Base-by-base conservation (phyloP, 2,329 filamentous ascomycete species). In the Colletotrichum orchidophilum region DNA sequence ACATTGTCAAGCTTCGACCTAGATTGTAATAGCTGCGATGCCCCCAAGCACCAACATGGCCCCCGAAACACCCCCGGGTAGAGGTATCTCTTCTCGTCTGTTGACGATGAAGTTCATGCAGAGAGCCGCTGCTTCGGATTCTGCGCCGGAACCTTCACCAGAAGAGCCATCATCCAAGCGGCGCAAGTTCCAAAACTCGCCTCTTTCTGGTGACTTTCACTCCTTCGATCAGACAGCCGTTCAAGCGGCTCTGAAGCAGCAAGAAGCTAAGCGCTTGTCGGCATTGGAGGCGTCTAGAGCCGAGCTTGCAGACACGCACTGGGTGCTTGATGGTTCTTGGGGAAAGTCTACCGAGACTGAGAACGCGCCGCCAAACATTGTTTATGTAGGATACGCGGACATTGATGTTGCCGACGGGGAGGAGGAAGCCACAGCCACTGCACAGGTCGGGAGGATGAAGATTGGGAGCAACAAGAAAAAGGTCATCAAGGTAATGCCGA, bases 91-190 rank as follows among this genome's bases (percentile, higher is more conserved):
- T 73, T 95, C 93, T 70, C 91, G 95, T 75, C 91, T 98, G 58
- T 87, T 97, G 78, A 95, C 93, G 46, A 98, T 97, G 95, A 97
- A 97, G 85, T 98, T 98, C 80, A 98, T 98, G 95, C 95, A 97
- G 85, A 90, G 95, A 77, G 93, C 93, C 73, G 92, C 91, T 60
- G 90, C 92, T 60, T 88, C 91, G 27, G 84, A 83, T 60, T 84
- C 84, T 39, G 82, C 77, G 71, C 78, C 81, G 61, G 79, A 84
- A 21, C 84, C 85, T 3, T 81, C 86, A 70, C 76, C 76, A 64
- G 86, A 88, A 24, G 84, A 87, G 21, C 88, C 79, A 77, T 86
- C 81, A 70, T 83, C 87, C 15, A 95, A 95, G 81, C 90, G 91
- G 74, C 88, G 90, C 74, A 93, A 92, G 77, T 61, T 82, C 71